Base-by-base conservation (phyloP, 2,329 filamentous ascomycete genomes). In the Gnomoniopsis smithogilvyi region DNA sequence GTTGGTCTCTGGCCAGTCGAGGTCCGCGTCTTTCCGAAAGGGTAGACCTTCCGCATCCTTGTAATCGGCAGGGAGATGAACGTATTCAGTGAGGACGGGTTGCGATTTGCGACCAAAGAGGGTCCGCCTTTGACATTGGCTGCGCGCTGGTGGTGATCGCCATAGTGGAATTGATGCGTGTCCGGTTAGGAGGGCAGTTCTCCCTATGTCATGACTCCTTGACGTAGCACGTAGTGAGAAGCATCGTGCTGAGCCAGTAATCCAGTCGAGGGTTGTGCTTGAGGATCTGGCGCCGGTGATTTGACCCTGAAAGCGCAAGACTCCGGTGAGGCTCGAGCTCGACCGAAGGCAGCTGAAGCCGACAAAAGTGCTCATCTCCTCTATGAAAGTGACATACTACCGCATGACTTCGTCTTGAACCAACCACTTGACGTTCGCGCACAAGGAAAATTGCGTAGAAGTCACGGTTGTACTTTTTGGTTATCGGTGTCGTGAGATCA, bases 1-100 rank as follows among this genome's bases (percentile, higher is more conserved):
- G 10, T 68, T 67, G 19, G 77, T 70, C 2, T 74, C 74, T 3
- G 45, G 12, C 33, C 41, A n/a, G n/a, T 62, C 54, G 21, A 88
- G 72, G n/a, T 83, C 79, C 45, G 30, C 54, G 3, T 72, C 70
- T 6, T 68, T 70, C 49, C 79, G 71, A 63, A 87, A 88, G 0
- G 74, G 69, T 6, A 89, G 75, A 1, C 86, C 86, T 1, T 68
- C 64, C 50, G 76, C 74, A 67, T 88, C 84, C 49, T 75, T 73
- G 67, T 88, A 88, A 57, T 78, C 74, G 22, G 72, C 72, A 0
- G 85, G 85, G n/a, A 88, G 71, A 53, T 85, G 75, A 58, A 81
- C 76, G 67, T 86, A 88, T 62, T 79, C 71, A n/a, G 74, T 79
- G 60, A 84, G 73, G 53, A 80, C 66, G 22, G 67, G 63, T 21